These are phyloP conservation scores for Myrica gale DNA, from an alignment of 306 rosid genomes.

Conservation along the genomic window DNA sequence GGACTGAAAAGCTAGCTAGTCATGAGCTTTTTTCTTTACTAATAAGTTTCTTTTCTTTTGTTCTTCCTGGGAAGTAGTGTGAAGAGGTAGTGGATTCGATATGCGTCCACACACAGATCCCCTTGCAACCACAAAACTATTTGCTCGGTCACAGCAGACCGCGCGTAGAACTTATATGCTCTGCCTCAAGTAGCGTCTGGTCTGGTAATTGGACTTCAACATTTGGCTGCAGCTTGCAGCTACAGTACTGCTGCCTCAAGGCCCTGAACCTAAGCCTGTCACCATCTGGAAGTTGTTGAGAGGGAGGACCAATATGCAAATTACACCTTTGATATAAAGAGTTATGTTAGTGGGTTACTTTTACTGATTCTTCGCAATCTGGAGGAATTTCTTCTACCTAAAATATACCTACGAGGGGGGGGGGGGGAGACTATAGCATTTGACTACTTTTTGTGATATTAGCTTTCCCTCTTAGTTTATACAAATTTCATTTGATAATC, in stretches of 20 bases:
- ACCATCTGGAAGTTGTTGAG: conserved; percentile 42
- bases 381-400: conserved; percentile 31
- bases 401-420: conserved; percentile 13
- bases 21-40: too few species aligned
- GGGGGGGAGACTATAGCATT: conserved; percentile 30
- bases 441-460: conserved; percentile 50
- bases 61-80: too few species aligned
- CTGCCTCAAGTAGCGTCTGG: conserved; percentile 14
- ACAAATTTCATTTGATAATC: conserved; percentile 20
- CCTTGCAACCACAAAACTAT: too few species aligned
- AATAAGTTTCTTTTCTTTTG: too few species aligned
- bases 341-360: conserved; percentile 22
- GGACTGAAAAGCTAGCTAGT: too few species aligned
- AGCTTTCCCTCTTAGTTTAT: conserved; percentile 35
- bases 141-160: too few species aligned
- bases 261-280: conserved; percentile 25
- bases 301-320: conserved; percentile 14
- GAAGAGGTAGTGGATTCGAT: not conserved
- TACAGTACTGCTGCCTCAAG: conserved; percentile 3
- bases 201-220: conserved; percentile 29
- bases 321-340: conserved; percentile 21
- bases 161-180: too few species aligned
- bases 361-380: conserved; percentile 37
- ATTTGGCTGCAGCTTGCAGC: not conserved
- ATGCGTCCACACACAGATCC: not conserved